Base-by-base conservation (phyloP, 1,139 yeast genomes). In the Arxiozyma heterogenica region DNA sequence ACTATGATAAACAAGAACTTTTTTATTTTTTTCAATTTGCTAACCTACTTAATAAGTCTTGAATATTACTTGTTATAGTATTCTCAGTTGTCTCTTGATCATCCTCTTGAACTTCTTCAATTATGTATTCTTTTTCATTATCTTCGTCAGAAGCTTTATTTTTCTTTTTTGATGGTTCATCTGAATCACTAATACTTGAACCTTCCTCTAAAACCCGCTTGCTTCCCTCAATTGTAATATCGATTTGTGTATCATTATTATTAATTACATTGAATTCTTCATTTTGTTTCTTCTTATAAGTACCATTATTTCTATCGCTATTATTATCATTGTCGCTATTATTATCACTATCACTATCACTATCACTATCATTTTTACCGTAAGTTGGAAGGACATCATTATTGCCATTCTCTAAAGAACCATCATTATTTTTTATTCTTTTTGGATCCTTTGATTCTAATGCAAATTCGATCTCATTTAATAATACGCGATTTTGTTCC, bases 1-100 rank as follows among this genome's bases (percentile, higher is more conserved):
- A 27, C 45, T 21, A 17, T 21, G 12, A 22, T 9, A 20, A 43
- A 43, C 15, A 22, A 17, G 18, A 43, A 23, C 25, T 23, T n/a
- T n/a, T n/a, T n/a, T 23, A 23, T n/a, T 25, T 44, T 22, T 53
- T 55, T 58, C 53, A 67, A 53, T 59, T 65, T 15, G 71, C 70
- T 42, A 67, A 56, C 54, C 64, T 67, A 57, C 71, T 67, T 53
- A 67, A 56, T 45, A 67, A 53, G 53, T 67, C 71, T 50, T 67
- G 71, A 44, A 67, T 67, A 54, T 62, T 67, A 4, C 70, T 66
- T 2, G 69, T 64, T 11, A 66, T 65, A 11, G 59, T 54, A 18
- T 42, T 51, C 17, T 39, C 34, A 18, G 41, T 43, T 44, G 52
- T 55, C 18, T 55, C 45, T 27, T 51, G 45, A 11, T 20, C 8